Percentiles rank a stretch among this genome's conserved stretches.
These are phyloP conservation scores for Helminthosporium solani DNA, from an alignment of 2,329 filamentous ascomycete species.

Conservation along the genomic window DNA sequence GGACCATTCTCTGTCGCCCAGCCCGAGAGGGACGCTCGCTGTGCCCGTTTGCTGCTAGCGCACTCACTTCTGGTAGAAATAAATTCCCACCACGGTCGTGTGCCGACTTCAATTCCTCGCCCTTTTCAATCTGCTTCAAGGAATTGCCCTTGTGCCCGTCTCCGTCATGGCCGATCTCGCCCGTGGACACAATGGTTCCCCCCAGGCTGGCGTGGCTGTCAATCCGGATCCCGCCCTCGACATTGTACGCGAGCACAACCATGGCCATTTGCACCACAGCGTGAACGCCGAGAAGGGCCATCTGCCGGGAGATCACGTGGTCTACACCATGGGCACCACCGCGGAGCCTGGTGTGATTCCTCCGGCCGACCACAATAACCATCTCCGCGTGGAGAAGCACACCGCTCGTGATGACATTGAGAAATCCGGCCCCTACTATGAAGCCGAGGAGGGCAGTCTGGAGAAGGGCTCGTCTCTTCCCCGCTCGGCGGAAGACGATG, in stretches of 20 bases:
- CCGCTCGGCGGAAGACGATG: constrained; percentile 23
- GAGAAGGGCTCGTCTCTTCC: constrained; percentile 29
- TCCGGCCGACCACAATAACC: constrained; percentile 38
- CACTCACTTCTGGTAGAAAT: constrained; percentile 30
- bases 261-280: constrained; percentile 43
- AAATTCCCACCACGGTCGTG: constrained; percentile 27
- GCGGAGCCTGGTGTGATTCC: constrained; percentile 36
- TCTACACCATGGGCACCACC: constrained; percentile 42
- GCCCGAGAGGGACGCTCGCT: constrained; percentile 29
- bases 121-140: constrained; percentile 21
- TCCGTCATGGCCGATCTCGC: constrained; percentile 35
- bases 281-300: constrained; percentile 28
- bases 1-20: constrained; percentile 25
- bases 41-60: constrained; percentile 33
- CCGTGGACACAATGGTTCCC: constrained; percentile 37
- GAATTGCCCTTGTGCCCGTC: constrained; percentile 32
- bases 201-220: constrained; percentile 32
- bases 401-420: constrained; percentile 24
- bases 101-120: constrained; percentile 27
- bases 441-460: constrained; percentile 46
- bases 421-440: constrained; percentile 38
- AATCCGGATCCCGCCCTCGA: constrained; percentile 43
- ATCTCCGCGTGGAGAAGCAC: constrained; percentile 18
- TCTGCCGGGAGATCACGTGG: constrained; percentile 24
- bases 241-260: constrained; percentile 40